Base-by-base conservation (phyloP, 2,329 filamentous ascomycete genomes). In the Pezicula radicicola region DNA sequence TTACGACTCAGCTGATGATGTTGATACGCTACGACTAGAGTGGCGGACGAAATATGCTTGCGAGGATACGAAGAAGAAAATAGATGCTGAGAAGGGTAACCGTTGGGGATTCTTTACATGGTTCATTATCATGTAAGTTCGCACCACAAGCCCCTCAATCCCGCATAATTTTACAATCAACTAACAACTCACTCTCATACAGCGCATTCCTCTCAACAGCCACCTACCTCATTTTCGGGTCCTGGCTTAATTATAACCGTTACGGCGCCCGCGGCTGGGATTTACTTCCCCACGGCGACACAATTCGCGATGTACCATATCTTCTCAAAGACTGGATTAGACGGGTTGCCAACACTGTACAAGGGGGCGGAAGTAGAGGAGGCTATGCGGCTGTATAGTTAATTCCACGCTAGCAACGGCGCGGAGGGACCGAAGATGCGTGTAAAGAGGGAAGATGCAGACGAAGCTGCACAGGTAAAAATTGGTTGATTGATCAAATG, bases 231-330 rank as follows among this genome's bases (percentile, higher is more conserved):
- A 96, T 97, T 69, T 97, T 97, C 66, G 92, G 93, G 58, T 96
- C 92, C 18, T 99, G 94, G 94, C 85, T 97, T 69, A 97, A 97
- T 77, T 97, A 97, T 79, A 97, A 91, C 75, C 89, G 92, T 56
- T 96, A 96, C 71, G 93, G 93, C 45, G 92, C 93, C 48, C 82
- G 93, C 42, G 94, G 94, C 52, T 97, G 92, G 92, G 94, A 97
- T 65, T 79, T 97, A 16, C 77, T 97, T 16, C 94, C 94, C 13
- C 93, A 97, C 68, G 89, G 89, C 59, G 94, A 99, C 70, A 88
- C 89, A 0, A 88, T 97, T 62, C 86, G 93, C 58, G 94, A 99
- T 66, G 74, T 97, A 18, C 94, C 94, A 3, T 97, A 97, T 67
- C 79, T 97, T 49, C 72, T 96, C 57, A 92, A 93, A 72, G 94